These are phyloP conservation scores for Alternaria dauci DNA, from an alignment of 2,329 filamentous ascomycete species.

Conservation along the genomic window DNA sequence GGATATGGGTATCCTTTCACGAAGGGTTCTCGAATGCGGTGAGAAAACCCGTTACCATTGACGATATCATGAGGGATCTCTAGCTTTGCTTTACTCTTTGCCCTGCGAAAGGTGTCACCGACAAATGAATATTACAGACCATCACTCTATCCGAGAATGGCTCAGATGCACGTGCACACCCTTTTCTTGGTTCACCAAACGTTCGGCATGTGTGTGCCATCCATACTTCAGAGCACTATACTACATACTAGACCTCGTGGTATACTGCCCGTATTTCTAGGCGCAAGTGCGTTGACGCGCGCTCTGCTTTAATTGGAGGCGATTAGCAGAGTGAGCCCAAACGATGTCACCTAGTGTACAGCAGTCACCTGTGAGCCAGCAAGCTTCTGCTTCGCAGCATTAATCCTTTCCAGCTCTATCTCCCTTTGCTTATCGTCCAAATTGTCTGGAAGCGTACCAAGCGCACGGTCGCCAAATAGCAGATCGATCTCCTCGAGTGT, in stretches of 20 bases:
- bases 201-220: background rate
- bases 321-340: background rate
- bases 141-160: background rate
- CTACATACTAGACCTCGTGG: background rate
- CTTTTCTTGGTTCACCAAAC: too few species aligned
- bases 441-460: constrained; percentile 58
- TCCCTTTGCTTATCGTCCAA: constrained; percentile 44
- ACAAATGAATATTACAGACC: background rate
- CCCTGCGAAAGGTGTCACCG: background rate
- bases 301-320: background rate
- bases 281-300: background rate
- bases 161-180: background rate
- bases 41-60: constrained; percentile 81
- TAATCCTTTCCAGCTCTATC: constrained; percentile 34
- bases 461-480: constrained; percentile 62
- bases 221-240: background rate
- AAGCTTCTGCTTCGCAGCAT: constrained; percentile 28
- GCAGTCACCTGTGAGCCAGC: constrained; percentile 22
- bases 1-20: constrained; percentile 88
- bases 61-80: constrained; percentile 76
- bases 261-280: background rate
- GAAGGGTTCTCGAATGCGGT: constrained; percentile 94
- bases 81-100: constrained; percentile 38
- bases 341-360: constrained; percentile 19
- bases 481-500: constrained; percentile 67